These are phyloP conservation scores for Taiozyma onychis DNA, from an alignment of 1,139 yeast species.

Conservation along the genomic window DNA sequence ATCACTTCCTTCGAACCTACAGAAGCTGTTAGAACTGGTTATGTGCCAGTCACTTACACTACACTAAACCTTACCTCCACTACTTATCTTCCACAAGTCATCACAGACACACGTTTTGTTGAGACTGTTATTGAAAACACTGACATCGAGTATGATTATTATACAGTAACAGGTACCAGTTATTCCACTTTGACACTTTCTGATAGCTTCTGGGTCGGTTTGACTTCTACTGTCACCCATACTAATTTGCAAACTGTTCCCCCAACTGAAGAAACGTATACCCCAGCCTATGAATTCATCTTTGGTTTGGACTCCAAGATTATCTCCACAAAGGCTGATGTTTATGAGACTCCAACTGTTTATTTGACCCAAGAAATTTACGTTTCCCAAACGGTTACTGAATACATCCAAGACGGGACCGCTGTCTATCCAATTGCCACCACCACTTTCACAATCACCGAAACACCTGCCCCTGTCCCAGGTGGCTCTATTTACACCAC, in stretches of 20 bases:
- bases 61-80: conserved; percentile 11
- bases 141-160: not conserved
- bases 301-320: conserved; percentile 11
- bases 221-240: conserved; percentile 4
- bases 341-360: conserved; percentile 11
- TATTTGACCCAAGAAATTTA: conserved; percentile 5
- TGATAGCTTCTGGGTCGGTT: conserved; percentile 14
- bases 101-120: conserved; percentile 3
- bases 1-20: conserved; percentile 3
- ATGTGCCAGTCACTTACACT: conserved; percentile 1
- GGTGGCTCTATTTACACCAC: conserved; percentile 1
- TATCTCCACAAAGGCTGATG: conserved; percentile 11
- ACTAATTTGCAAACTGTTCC: conserved; percentile 2
- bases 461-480: conserved; percentile 2
- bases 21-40: conserved; percentile 3
- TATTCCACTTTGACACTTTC: conserved; percentile 13
- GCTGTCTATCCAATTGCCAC: conserved; percentile 15
- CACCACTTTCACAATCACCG: conserved; percentile 12
- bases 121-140: conserved; percentile 1
- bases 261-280: conserved; percentile 4
- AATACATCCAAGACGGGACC: conserved; percentile 9
- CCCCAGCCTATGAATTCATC: conserved; percentile 10
- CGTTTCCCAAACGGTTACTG: conserved; percentile 12
- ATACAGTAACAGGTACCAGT: conserved; percentile 10
- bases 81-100: conserved; percentile 4